Base-by-base conservation (phyloP, 257 asterid species). In the Prunella vulgaris region DNA sequence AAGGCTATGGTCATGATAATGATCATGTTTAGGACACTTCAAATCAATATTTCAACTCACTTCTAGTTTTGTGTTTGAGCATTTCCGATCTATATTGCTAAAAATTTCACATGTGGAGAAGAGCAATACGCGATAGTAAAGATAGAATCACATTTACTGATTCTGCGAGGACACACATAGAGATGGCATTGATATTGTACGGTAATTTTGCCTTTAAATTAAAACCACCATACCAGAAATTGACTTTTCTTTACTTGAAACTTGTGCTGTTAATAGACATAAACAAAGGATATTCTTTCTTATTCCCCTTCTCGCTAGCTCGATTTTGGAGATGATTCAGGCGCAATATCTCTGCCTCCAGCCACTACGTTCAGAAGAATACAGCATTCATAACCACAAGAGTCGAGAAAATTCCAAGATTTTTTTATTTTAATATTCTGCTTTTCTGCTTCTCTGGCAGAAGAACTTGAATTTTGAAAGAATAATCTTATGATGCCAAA, bases 281-380 rank as follows among this genome's bases (percentile, higher is more conserved):
- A 66, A 54, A 49, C 54, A 65, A 89, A 95, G 99, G 89, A 81
- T 81, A 84, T 83, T 84, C 84, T 62, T 80, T 84, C 78, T 78
- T 69, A 63, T 68, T 82, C 70, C 89, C 93, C 70, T 82, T 84
- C 85, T 86, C 90, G 30, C 83, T 82, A 44, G 93, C 88, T 78
- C 78, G 88, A 74, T 86, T 88, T 54, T 86, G 84, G 10, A 84
- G 82, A 78, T 82, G 83, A 80, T 81, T 84, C 60, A 86, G 79
- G 75, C 76, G 72, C 73, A 51, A 68, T 53, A 84, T 57, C 77
- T 86, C 93, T 44, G 80, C 77, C 72, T 80, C 84, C 83, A 86
- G 82, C 82, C 74, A 77, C 90, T 86, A 60, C 54, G 64, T 67
- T 48, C 24, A 64, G 65, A 75, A 60, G 57, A 65, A 77, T 22